Base-by-base conservation (phyloP, 176 grass and related monocot species). In the Avena insularis region DNA sequence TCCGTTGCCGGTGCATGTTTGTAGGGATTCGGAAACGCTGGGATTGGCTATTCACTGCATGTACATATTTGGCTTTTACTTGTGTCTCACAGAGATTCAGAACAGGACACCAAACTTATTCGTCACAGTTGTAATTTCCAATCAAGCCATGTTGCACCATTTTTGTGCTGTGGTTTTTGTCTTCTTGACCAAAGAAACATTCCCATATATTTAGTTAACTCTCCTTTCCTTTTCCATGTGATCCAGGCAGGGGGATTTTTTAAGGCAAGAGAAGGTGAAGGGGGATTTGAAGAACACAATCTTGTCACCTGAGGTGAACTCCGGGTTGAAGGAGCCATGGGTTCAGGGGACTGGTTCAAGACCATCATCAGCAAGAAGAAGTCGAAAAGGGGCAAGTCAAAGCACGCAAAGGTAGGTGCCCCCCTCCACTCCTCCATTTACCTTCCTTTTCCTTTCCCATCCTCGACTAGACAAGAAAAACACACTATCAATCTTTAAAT, bases 351-450 rank as follows among this genome's bases (percentile, higher is more conserved):
- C 80, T 98, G 96, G 96, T 88, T 98, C 70, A 98, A 91, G 82
- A 98, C 90, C 61, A 92, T 98, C 83, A 92, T 98, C 81, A 71
- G 87, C 61, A 91, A 92, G 90, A 98, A 96, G 89, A 96, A 91
- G 89, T 74, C 91, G 25, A 95, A 90, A 79, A 54, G 84, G 59
- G 86, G 62, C 4, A 82, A 86, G 83, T 97, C 87, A 87, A 92
- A 90, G 69, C 84, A 87, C 61, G 79, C 85, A 86, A 93, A 93
- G 91, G 91, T 94, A 91, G 91, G 91, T 92, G 85, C 79, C 72
- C 70, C 29, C n/a, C 71, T 51, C 71, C 45, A 70, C 17, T 43
- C 76, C 69, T 43, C 76, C 69, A 82, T 76, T 49, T 27, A 2
- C 9, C 5, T 45, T 8, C 78, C 56, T 76, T 6, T 53, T 79